Evolutionary conservation across 1,284 basidiomycete genomes (phyloP), one percentile per base, ranked within the genome.

Genomic region (Fomitopsis schrenkii): DNA sequence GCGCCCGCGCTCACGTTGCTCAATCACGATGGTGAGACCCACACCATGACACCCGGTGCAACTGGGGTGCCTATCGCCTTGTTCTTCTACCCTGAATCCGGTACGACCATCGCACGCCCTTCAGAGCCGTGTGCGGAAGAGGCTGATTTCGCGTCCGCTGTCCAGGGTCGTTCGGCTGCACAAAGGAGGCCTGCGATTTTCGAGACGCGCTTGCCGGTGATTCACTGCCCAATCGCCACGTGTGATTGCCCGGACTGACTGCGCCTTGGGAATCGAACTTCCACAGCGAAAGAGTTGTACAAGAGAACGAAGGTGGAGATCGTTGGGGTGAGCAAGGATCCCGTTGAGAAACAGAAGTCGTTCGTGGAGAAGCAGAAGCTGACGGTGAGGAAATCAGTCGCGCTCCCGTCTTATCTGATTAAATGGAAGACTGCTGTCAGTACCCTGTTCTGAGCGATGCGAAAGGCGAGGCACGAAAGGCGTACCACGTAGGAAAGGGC

Each of bases 161-260:
- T 36, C 8, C 64, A 90, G 90, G 87, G 3, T 83, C 89, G 1
- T 86, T 77, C 62, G 90, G 88, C 4, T 93, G 92, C 72, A 93
- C 89, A 9, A 86, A 82, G 68, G 86, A 94, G 72, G 91, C 88
- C 1, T 93, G 90, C 67, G 80, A 85, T 58, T 92, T 94, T 74
- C 83, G 91, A 28, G 89, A 93, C 76, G 88, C 88, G 3, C 75
- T 91, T 57, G 80, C 79, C 55, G 83, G 88, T 88, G 59, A 63
- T 80, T 70, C 48, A 15, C 1, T 22, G 30, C 26, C 28, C 30
- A 40, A 36, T 59, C 19, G 33, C 14, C 28, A 8, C 46, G 30
- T 33, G n/a, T 42, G 30, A 44, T 14, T 22, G n/a, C 15, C 35
- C 45, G 53, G 48, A n/a, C 55, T 26, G 44, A 57, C 35, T 58